Evolutionary conservation across 176 grass and related monocot genomes (phyloP).

Genomic region (Chloris gayana): DNA sequence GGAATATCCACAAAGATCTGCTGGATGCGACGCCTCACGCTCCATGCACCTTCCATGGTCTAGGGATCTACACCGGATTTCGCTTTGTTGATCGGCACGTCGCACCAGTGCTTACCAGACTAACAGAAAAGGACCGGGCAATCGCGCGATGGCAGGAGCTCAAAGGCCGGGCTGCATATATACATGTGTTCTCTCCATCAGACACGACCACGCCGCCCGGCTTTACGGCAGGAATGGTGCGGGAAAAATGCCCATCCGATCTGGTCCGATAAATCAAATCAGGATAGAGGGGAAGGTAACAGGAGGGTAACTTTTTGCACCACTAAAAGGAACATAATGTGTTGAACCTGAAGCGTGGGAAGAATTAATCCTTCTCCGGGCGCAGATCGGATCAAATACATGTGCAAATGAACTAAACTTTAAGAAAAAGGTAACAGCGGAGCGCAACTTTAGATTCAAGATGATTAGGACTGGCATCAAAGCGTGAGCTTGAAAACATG

Average conservation of each 20-base stretch:
- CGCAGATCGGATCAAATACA: not conserved
- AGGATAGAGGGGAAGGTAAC: no score
- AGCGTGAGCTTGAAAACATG: constrained; percentile 15
- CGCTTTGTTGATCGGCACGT: constrained; percentile 19
- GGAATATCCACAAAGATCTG: constrained; percentile 38
- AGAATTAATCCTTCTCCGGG: not conserved
- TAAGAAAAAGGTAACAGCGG: not conserved
- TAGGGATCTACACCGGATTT: constrained; percentile 5
- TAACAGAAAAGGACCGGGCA: constrained; percentile 1
- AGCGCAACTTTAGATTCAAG: constrained; percentile 38
- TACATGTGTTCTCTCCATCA: constrained; percentile 1
- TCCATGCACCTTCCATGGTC: not conserved
- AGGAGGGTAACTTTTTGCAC: not conserved
- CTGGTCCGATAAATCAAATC: not conserved
- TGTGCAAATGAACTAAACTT: constrained; percentile 33
- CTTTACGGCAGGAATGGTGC: constrained; percentile 37
- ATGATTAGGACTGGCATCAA: constrained; percentile 30
- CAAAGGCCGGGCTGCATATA: not conserved
- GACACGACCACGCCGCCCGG: constrained; percentile 13
- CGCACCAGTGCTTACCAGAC: constrained; percentile 11
- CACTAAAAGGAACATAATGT: not conserved
- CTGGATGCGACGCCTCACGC: not conserved
- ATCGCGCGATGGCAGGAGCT: not conserved
- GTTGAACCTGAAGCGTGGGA: not conserved
- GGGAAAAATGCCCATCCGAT: not conserved